Evolutionary conservation across 352 stramenopile species (phyloP).

Genomic region (Pythium apleroticum): DNA sequence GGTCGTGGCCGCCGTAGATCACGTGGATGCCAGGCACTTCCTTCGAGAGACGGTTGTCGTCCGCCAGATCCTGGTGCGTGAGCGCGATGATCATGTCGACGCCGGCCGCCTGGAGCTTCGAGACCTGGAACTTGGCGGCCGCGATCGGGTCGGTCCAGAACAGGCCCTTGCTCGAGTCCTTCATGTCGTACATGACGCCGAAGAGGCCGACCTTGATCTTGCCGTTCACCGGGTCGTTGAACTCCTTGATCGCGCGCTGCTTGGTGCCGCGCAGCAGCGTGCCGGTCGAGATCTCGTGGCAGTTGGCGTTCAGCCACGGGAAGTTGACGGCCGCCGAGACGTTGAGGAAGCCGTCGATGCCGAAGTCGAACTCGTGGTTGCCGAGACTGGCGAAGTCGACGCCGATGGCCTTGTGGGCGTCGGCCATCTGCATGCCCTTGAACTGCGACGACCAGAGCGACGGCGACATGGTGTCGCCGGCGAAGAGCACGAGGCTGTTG

Average conservation of each 20-base stretch:
- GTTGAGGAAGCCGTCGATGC: constrained; percentile 74
- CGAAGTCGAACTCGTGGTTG: constrained; percentile 85
- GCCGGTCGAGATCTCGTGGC: constrained; percentile 47
- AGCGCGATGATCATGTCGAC: constrained; percentile 78
- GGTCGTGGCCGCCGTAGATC: constrained; percentile 74
- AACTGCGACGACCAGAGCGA: constrained; percentile 83
- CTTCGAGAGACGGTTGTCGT: constrained; percentile 74
- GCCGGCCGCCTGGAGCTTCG: constrained; percentile 33
- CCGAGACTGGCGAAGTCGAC: constrained; percentile 73
- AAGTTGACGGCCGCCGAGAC: constrained; percentile 59
- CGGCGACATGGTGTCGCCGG: constrained; percentile 77
- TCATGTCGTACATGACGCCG: constrained; percentile 81
- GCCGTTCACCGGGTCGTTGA: constrained; percentile 41
- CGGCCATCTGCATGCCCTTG: constrained; percentile 77
- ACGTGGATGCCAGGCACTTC: constrained; percentile 62
- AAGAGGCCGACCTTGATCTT: constrained; percentile 64
- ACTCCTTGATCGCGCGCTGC: constrained; percentile 46
- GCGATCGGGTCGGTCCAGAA: constrained; percentile 70
- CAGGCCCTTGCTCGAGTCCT: constrained; percentile 56
- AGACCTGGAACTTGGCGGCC: constrained; percentile 51
- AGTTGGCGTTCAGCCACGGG: constrained; percentile 76
- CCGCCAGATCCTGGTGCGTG: constrained; percentile 65
- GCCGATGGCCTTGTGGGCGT: constrained; percentile 72
- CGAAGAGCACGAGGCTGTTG: constrained; percentile 77
- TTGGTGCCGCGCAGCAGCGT: constrained; percentile 55